Evolutionary conservation across 805 yeast genomes (phyloP), one percentile per base, ranked within the genome.

Genomic region (Metschnikowia reukaufii): DNA sequence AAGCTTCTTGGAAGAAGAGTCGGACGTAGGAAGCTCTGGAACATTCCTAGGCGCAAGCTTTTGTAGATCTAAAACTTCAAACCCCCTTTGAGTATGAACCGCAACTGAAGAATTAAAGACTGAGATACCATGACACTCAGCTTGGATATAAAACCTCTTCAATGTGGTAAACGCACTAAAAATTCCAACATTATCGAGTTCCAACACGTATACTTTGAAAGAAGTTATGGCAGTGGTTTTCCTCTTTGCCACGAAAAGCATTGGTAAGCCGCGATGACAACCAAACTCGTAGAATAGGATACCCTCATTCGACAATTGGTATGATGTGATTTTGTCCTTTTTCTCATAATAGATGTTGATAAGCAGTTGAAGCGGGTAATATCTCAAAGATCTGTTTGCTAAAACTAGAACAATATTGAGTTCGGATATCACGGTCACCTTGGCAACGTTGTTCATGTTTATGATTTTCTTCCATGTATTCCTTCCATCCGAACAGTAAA

Each of bases 51-150:
- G 78, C 25, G 81, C 73, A 17, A 77, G 67, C 36, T 79, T 77
- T 48, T 83, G 83, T 42, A 86, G 70, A 4, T 84, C 77, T 54
- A 82, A 69, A 23, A 85, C 74, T 49, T 86, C 84, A 53, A 84
- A 82, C 0, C 91, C 91, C 56, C 79, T 78, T 15, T 77, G 67
- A 0, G 89, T 77, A 57, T 84, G 86, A 0, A 84, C 77, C 0
- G 88, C 81, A 61, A 87, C 76, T 42, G 87, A 76, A 17, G 81
- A 78, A 49, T 82, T 79, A 66, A 88, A 82, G 2, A 85, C 70
- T 0, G 86, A 79, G 16, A 86, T 66, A 2, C 82, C 84, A 48
- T 63, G 70, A 42, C 86, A 76, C 42, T 84, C 91, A 2, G 78
- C 75, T 25, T 76, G 76, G 18, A 77, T 67, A 48, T 70, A 73